Percentiles rank a stretch among this genome's conserved stretches.
Conservation (phyloP, 441 rosid species). For the Eutrema salsugineum region DNA sequence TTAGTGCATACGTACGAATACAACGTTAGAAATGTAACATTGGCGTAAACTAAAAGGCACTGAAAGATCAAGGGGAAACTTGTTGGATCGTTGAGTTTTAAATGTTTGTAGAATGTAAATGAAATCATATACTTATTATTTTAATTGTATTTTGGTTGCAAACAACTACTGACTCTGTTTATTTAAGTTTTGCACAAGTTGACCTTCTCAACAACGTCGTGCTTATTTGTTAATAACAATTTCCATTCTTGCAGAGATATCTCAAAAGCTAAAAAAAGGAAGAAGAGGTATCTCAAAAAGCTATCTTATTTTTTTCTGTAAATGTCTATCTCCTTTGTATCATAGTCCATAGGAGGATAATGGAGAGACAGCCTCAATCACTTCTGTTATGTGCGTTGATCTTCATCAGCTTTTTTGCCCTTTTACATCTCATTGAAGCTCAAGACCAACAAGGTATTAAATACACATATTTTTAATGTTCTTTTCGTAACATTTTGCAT, state of each 20-base stretch:
- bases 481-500: background rate
- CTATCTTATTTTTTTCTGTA: background rate
- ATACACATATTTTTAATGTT: background rate
- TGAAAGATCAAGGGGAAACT: background rate
- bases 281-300: no score
- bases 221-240: background rate
- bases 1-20: background rate
- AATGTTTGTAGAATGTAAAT: background rate
- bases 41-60: background rate
- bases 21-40: background rate
- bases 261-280: background rate
- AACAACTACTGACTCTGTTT: background rate
- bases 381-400: conserved; percentile 11
- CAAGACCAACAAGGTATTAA: conserved; percentile 21
- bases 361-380: conserved; percentile 18
- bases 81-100: background rate
- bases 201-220: background rate
- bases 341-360: conserved; percentile 7
- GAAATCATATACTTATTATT: background rate
- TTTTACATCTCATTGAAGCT: conserved; percentile 13
- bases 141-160: background rate
- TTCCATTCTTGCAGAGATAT: background rate
- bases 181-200: background rate
- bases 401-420: background rate
- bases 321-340: background rate